Percentiles rank a stretch among this genome's conserved stretches.
phyloP scores from a whole-genome alignment of 352 stramenopile species.

The Globisporangium rhizosaccharum region DNA sequence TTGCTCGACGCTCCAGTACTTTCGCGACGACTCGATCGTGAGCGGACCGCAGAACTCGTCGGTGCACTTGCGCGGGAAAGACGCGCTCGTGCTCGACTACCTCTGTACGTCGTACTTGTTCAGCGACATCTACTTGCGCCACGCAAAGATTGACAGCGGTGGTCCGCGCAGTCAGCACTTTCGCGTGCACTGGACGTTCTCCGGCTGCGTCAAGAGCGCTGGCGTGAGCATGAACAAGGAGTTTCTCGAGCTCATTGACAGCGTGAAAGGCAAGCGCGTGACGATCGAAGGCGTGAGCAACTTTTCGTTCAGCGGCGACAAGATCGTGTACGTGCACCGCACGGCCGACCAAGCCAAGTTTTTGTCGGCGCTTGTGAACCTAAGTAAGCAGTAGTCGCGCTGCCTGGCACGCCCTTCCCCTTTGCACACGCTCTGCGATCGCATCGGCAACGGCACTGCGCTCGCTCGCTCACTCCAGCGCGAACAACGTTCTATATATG shows the following conservation, averaged over 20 bases:
- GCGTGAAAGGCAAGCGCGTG: slow-evolving; percentile 69
- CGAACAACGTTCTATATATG: too few relatives aligned
- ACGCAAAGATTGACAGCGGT: slow-evolving; percentile 80
- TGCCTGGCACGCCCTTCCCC: background rate
- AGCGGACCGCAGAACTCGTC: slow-evolving; percentile 82
- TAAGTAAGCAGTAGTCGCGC: slow-evolving; percentile 58
- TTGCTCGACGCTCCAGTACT: slow-evolving; percentile 66
- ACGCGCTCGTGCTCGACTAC: slow-evolving; percentile 84
- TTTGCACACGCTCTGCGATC: too few relatives aligned
- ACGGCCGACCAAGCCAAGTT: slow-evolving; percentile 88
- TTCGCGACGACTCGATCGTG: slow-evolving; percentile 87
- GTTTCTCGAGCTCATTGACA: slow-evolving; percentile 82
- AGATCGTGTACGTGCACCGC: slow-evolving; percentile 86
- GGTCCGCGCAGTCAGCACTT: slow-evolving; percentile 82
- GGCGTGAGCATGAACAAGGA: slow-evolving; percentile 87
- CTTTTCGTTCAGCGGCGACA: slow-evolving; percentile 84
- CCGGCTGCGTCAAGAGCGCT: slow-evolving; percentile 64
- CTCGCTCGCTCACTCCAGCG: too few relatives aligned
- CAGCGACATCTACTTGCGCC: slow-evolving; percentile 62
- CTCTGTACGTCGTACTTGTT: slow-evolving; percentile 84
- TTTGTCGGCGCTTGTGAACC: slow-evolving; percentile 67
- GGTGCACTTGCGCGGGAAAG: slow-evolving; percentile 73
- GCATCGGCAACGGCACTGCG: too few relatives aligned
- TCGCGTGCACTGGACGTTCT: slow-evolving; percentile 81
- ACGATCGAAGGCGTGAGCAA: slow-evolving; percentile 86